Conservation (phyloP, 1,284 basidiomycete species). For the Leccinum griseonigrum region DNA sequence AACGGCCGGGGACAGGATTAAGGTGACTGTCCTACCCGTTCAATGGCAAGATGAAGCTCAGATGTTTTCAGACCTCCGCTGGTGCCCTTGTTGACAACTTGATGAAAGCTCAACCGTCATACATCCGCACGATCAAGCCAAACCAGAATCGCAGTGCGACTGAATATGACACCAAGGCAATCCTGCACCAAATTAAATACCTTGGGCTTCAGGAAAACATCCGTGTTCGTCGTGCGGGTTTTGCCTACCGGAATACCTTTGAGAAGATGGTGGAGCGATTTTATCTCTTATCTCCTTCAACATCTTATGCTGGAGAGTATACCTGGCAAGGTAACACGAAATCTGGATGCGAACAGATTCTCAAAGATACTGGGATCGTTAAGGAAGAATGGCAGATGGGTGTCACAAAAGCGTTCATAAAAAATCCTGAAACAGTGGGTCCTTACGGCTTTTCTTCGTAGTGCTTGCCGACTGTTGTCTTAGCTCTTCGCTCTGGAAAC, state of each 20-base stretch:
- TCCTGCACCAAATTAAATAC: conserved; percentile 99
- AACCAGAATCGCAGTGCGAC: conserved; percentile 93
- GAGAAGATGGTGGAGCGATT: conserved; percentile 99
- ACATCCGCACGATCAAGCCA: conserved; percentile 99
- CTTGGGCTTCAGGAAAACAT: conserved; percentile 99
- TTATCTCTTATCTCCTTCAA: conserved; percentile 92
- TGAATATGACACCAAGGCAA: conserved; percentile 94
- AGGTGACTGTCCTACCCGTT: conserved; percentile 45
- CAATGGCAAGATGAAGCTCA: conserved; percentile 4
- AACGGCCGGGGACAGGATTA: conserved; percentile 98
- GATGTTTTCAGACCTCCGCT: conserved; percentile 67
- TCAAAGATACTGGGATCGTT: conserved; percentile 93
- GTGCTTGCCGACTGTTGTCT: conserved; percentile 5
- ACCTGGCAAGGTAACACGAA: conserved; percentile 92
- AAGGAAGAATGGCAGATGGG: conserved; percentile 99
- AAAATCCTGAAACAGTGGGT: conserved; percentile 95
- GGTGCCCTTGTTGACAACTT: conserved; percentile 94
- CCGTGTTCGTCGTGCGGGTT: conserved; percentile 93
- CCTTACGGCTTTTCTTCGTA: background rate
- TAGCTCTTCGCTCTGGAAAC: conserved; percentile 97
- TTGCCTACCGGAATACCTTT: conserved; percentile 97
- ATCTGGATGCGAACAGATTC: conserved; percentile 91
- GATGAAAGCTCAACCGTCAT: conserved; percentile 95
- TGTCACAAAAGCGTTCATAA: conserved; percentile 98
- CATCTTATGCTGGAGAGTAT: conserved; percentile 98